Evolutionary conservation across 75 land plant species (phyloP).

Genomic region (Pseudotsuga menziesii): DNA sequence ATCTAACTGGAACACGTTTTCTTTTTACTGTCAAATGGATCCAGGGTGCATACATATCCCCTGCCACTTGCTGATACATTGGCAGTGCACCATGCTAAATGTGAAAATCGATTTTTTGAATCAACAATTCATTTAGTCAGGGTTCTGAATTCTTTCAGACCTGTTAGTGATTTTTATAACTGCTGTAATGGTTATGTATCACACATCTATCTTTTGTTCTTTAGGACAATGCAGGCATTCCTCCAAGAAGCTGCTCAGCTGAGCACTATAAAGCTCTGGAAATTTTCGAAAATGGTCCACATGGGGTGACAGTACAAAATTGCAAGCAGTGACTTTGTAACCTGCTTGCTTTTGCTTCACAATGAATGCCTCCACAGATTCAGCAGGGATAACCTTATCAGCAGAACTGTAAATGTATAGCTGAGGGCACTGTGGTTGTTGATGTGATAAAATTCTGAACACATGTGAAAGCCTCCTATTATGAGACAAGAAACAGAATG

Average conservation of each 20-base stretch:
- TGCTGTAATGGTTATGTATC: too few relatives aligned
- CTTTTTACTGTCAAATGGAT: too few relatives aligned
- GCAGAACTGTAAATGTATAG: slow-evolving; percentile 95
- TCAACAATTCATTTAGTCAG: too few relatives aligned
- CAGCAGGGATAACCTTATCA: slow-evolving; percentile 89
- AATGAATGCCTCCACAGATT: slow-evolving; percentile 85
- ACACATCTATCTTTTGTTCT: background rate
- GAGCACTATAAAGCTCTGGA: slow-evolving; percentile 75
- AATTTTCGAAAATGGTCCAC: slow-evolving; percentile 92
- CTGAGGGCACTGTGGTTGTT: slow-evolving; percentile 92
- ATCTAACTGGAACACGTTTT: too few relatives aligned
- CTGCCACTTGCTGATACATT: too few relatives aligned
- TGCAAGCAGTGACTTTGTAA: slow-evolving; percentile 78
- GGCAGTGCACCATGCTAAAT: too few relatives aligned
- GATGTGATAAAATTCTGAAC: slow-evolving; percentile 45
- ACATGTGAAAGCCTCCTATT: slow-evolving; percentile 81
- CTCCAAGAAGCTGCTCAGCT: slow-evolving; percentile 72
- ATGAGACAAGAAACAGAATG: too few relatives aligned
- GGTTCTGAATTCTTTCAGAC: too few relatives aligned
- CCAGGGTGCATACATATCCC: too few relatives aligned
- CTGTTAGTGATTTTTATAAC: too few relatives aligned
- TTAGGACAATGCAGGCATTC: slow-evolving; percentile 35
- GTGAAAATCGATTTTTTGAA: too few relatives aligned
- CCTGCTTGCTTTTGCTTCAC: slow-evolving; percentile 84
- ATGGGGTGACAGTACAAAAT: slow-evolving; percentile 86